Conservation (phyloP, 148 eudicot species). For the Rhododendron simsii region DNA sequence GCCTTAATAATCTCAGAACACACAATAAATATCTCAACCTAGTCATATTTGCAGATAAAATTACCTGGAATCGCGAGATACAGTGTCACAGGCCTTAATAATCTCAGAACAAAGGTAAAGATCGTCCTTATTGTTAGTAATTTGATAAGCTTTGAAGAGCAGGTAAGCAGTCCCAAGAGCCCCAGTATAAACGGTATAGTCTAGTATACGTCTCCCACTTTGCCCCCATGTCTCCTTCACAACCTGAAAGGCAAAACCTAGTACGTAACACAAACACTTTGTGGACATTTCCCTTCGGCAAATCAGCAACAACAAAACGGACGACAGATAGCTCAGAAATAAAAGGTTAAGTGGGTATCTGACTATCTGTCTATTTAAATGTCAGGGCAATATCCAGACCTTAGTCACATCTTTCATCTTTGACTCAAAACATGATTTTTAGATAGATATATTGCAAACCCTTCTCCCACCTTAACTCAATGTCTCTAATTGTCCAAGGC, state of each 20-base stretch:
- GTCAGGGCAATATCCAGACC: neutral
- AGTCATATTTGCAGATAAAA: neutral
- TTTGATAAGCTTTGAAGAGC: slow-evolving; percentile 64
- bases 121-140: slow-evolving; percentile 46
- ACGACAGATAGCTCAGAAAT: neutral
- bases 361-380: neutral
- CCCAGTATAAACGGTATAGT: slow-evolving; percentile 72
- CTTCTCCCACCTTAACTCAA: neutral
- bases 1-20: slow-evolving; percentile 61
- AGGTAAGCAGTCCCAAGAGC: slow-evolving; percentile 80
- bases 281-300: neutral
- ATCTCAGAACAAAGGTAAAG: slow-evolving; percentile 53
- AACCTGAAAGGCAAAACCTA: slow-evolving; percentile 38
- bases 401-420: neutral
- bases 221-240: slow-evolving; percentile 72
- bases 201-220: slow-evolving; percentile 44
- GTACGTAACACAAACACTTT: slow-evolving; percentile 9
- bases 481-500: neutral
- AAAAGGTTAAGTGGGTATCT: neutral
- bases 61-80: slow-evolving; percentile 59
- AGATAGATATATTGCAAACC: neutral
- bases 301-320: neutral
- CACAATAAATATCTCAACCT: neutral
- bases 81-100: slow-evolving; percentile 62
- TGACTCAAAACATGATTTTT: neutral